A percentile compares a stretch with the other conserved stretches of the same genome.
These are phyloP conservation scores for Lecanicillium sp. DNA, from an alignment of 2,329 filamentous ascomycete species.

Conservation along the genomic window DNA sequence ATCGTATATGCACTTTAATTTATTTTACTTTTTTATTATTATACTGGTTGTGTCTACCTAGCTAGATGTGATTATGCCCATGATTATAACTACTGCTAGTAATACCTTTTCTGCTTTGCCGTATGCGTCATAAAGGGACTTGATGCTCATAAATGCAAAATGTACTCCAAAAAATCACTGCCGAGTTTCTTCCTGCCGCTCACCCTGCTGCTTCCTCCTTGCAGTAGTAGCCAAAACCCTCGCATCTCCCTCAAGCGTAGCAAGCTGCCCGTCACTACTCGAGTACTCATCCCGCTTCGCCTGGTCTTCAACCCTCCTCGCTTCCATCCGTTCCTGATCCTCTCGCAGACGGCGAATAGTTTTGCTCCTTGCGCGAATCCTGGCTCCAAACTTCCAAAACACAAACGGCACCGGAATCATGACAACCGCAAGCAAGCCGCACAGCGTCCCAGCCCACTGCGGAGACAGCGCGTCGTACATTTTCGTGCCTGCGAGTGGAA, in stretches of 20 bases:
- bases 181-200: too few relatives aligned
- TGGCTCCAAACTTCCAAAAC: conserved; percentile 58
- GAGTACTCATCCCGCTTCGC: conserved; percentile 13
- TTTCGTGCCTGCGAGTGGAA: conserved; percentile 35
- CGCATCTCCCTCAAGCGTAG: neutral
- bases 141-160: too few relatives aligned
- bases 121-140: too few relatives aligned
- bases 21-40: too few relatives aligned
- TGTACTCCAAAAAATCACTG: too few relatives aligned
- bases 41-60: too few relatives aligned
- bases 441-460: conserved; percentile 70
- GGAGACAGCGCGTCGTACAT: conserved; percentile 65
- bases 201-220: too few relatives aligned
- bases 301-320: conserved; percentile 22
- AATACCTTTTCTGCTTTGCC: too few relatives aligned
- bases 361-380: conserved; percentile 43
- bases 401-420: conserved; percentile 74
- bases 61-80: too few relatives aligned
- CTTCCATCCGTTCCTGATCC: conserved; percentile 30
- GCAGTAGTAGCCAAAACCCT: too few relatives aligned
- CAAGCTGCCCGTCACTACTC: conserved; percentile 5
- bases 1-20: too few relatives aligned
- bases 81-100: too few relatives aligned
- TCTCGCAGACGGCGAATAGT: conserved; percentile 36
- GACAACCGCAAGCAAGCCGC: conserved; percentile 63